Base-by-base conservation (phyloP, 2,329 filamentous ascomycete genomes). In the Claviceps sp. region DNA sequence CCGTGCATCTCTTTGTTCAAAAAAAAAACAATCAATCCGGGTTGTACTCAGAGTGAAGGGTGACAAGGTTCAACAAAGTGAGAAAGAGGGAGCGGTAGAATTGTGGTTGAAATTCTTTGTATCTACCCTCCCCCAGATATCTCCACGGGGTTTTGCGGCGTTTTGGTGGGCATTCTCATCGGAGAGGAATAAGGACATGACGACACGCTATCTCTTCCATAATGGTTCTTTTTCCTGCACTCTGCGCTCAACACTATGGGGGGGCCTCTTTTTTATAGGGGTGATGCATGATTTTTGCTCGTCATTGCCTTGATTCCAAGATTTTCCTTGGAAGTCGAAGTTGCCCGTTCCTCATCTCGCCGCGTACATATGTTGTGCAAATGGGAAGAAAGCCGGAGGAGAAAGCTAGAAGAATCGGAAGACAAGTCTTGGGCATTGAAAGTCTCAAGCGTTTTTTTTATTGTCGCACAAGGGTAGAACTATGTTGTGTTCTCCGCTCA, bases 101-200 rank as follows among this genome's bases (percentile, higher is more conserved):
- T 34, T 34, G 26, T 30, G 26, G 26, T 11, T 34, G 30, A 34
- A 34, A 34, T 4, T 34, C 4, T 10, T 34, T 45, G 24, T 45
- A 30, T 45, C 14, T 43, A 30, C 24, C 8, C 45, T 38, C 34
- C 43, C 17, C 19, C 50, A 14, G 5, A 42, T 17, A 34, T n/a
- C 16, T 47, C 22, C 38, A 43, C 34, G 6, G 30, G n/a, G n/a
- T 11, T 44, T 5, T 24, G 54, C 44, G 54, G 52, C 54, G 52
- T 55, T 55, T 52, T 45, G 55, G 46, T 24, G 53, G 47, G 38
- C 43, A 50, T 52, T 48, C 50, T 52, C 38, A 48, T 17, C 39
- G 38, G 53, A 26, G 39, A 41, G 44, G 51, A 47, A 34, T 5
- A 40, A 24, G 24, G 24, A 43, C 13, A 43, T 43, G 42, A 43